Evolutionary conservation across 257 asterid genomes (phyloP), one percentile per base, ranked within the genome.

Genomic region (Solanum verrucosum): DNA sequence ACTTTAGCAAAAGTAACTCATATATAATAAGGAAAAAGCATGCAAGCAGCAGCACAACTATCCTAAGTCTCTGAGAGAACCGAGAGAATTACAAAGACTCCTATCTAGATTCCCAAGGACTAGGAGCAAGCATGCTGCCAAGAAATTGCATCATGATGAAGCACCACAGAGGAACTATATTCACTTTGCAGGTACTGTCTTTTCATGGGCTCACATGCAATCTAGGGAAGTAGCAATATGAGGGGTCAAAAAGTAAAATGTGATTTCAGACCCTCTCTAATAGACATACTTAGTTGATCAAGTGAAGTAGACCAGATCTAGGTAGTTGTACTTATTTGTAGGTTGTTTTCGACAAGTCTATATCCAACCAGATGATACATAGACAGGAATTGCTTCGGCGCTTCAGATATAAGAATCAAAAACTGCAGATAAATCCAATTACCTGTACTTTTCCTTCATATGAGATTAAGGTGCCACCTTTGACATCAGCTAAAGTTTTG

Each of bases 391-490:
- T 52, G 86, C 71, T 31, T 49, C 21, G 12, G 71, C 8, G 10
- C 70, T 81, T 49, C 85, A 29, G 37, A 18, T 20, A 29, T 29
- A 81, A 81, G 31, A 49, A 82, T 49, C 6, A 29, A 49, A 81
- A 44, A 82, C 40, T 2, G 3, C 14, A 56, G 74, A 86, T 87
- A 21, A 72, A 29, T 31, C 73, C 68, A 49, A 84, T 84, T 92
- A 96, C 99, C 98, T 96, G 99, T 82, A 96, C 98, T 96, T 94
- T 97, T 70, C 98, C 99, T 87, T 97, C 98, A 87, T 96, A 97
- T 63, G 98, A 93, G 92, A 97, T 97, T 75, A 97, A 92, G 37
- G 99, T 97, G 89, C 99, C 99, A 90, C 99, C 99, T 93, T 97
- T 97, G 83, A 97, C 99, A 77, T 97, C 99, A 89, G 99, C 99